Base-by-base conservation (phyloP, 352 stramenopile species). In the Pythium guiyangense region DNA sequence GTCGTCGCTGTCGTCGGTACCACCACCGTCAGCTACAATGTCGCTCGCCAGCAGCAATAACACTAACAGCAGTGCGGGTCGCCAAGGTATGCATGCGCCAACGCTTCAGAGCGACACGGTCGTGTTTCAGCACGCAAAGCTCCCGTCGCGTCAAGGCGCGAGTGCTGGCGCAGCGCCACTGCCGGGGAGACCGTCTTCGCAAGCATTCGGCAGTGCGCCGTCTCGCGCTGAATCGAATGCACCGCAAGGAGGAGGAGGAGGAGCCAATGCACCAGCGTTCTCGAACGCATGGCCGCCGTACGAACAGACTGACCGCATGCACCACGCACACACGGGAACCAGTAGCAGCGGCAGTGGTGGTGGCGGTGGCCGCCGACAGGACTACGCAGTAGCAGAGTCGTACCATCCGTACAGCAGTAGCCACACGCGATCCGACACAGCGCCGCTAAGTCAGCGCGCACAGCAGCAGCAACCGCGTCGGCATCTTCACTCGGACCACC, bases 81-180 rank as follows among this genome's bases (percentile, higher is more conserved):
- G 42, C 17, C 56, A 62, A 22, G 47, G 20, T 9, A 22, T 62
- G 56, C 56, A 57, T 39, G 50, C 65, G 35, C 60, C 66, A 27
- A 67, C 60, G 35, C 54, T 87, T 40, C 65, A 74, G 29, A 79
- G 74, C 54, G 77, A 88, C 58, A 83, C 77, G 0, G 71, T 88
- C 29, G 74, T 88, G 22, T 88, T 88, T 62, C 75, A 77, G 49
- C 64, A 77, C 54, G 70, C 77, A 18, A 86, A 84, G 48, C 59
- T 78, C 14, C 74, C 71, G 25, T 58, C 60, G 53, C 74, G 60
- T 27, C 77, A 58, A 60, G 54, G 35, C n/a, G 39, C 67, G 18
- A 57, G 63, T 17, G 59, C 62, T 14, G 53, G 54, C 12, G 11
- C 51, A 52, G 35, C 54, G 20, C 37, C 49, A 26, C n/a, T 34